Evolutionary conservation across 2,329 filamentous ascomycete species (phyloP), one percentile per base, ranked within the genome.

Genomic region (Trichoderma harzianum): DNA sequence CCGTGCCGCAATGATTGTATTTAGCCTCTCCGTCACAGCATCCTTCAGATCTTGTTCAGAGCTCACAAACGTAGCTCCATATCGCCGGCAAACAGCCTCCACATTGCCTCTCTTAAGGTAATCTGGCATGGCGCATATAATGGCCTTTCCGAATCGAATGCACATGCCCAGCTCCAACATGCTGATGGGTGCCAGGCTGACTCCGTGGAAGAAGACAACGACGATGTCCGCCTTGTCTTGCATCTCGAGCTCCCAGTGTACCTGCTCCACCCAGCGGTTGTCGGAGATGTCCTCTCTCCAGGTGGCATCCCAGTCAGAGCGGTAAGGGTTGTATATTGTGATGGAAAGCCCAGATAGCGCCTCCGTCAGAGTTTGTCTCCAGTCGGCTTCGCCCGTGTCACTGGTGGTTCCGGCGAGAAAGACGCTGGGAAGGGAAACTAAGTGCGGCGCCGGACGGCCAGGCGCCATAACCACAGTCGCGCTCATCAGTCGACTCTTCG

Each of bases 81-180:
- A 86, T 68, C 82, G 82, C 72, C 80, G 77, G 73, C 89, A 91
- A 11, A 90, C 84, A 16, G 89, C 80, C 75, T 88, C 81, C 36
- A 92, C 87, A 74, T 92, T 90, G 0, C 88, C 89, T n/a, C 83
- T 83, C 77, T 89, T 89, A 79, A 79, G 84, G 75, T 88, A 92
- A 0, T 82, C 83, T 28, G 82, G 77, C 2, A 84, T 81, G 61
- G 86, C 89, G 55, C 86, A 85, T 0, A 90, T 88, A 12, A 91
- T 79, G 1, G 83, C 81, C 76, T 85, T 87, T 1, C 79, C 80
- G 11, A 72, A 66, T 18, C 76, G 79, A 3, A 85, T 84, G 62
- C 81, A 86, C 5, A 92, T 79, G 0, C 90, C 90, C 21, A 92
- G 78, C 79, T 92, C 90, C 58, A 91, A 78, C 76, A 92, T 78